Percentiles rank a stretch among this genome's conserved stretches.
Evolutionary conservation across 768 basidiomycete genomes (phyloP).

Genomic region (Porphyrellus cyaneotinctus): DNA sequence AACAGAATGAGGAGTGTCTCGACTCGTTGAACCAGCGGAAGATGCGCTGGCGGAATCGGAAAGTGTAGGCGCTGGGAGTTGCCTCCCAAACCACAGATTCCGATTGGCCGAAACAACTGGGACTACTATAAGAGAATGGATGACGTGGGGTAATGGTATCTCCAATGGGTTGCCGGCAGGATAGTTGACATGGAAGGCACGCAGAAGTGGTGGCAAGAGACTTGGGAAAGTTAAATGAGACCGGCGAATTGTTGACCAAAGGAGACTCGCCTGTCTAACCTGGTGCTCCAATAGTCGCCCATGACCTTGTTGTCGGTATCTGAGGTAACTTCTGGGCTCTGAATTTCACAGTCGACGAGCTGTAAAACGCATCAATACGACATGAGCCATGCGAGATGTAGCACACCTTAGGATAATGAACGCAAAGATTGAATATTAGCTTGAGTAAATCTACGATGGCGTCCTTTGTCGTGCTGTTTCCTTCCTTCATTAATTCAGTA

Average conservation of each 20-base stretch:
- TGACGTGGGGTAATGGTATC: slow-evolving; percentile 73
- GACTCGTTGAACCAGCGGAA: slow-evolving; percentile 16
- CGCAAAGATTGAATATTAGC: slow-evolving; percentile 73
- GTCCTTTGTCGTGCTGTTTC: slow-evolving; percentile 45
- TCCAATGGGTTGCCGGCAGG: slow-evolving; percentile 61
- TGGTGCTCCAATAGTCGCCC: slow-evolving; percentile 72
- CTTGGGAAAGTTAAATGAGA: slow-evolving; percentile 23
- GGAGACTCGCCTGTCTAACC: slow-evolving; percentile 60
- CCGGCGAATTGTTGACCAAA: background rate
- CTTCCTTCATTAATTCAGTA: slow-evolving; percentile 43
- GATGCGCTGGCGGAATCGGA: slow-evolving; percentile 37
- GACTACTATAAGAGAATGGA: slow-evolving; percentile 77
- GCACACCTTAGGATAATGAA: slow-evolving; percentile 74
- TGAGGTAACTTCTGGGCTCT: slow-evolving; percentile 21
- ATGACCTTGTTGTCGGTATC: slow-evolving; percentile 44
- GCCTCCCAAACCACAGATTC: slow-evolving; percentile 57
- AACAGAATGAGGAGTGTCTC: background rate
- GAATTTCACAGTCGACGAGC: slow-evolving; percentile 46
- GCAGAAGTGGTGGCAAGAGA: slow-evolving; percentile 66
- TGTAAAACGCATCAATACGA: slow-evolving; percentile 5
- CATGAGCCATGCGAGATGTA: background rate
- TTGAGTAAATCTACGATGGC: slow-evolving; percentile 85
- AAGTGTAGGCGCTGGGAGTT: slow-evolving; percentile 33
- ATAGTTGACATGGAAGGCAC: slow-evolving; percentile 62
- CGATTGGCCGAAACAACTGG: slow-evolving; percentile 60